Evolutionary conservation across 768 basidiomycete species (phyloP), one percentile per base, ranked within the genome.

Genomic region (Lactifluus hygrophoroides): DNA sequence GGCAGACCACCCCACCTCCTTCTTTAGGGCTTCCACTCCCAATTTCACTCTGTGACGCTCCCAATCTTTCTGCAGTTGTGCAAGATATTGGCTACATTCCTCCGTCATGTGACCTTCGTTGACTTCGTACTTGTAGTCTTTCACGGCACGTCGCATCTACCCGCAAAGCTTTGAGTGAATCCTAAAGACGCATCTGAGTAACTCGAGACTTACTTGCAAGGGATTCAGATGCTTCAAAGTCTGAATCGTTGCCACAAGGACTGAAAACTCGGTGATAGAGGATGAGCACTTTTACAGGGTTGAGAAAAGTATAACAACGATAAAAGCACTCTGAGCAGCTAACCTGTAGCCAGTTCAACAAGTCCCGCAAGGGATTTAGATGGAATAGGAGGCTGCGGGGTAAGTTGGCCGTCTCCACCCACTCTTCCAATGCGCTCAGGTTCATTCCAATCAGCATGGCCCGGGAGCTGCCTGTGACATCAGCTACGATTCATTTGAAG

Each of bases 41-140:
- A 89, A 75, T 68, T 91, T 89, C 32, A 94, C 84, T 44, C 93
- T 78, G 69, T 91, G 87, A 56, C 90, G 77, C 71, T 99, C 95
- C 95, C 95, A 99, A 69, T 98, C 94, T 68, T 91, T 94, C 72
- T 97, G 94, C 9, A 99, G 76, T 66, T 98, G 95, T 3, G 84
- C 88, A 27, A 98, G 80, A 66, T 98, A 98, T 73, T 96, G 91
- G 38, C 82, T 77, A 68, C 95, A 98, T 70, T 99, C 96, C 23
- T 98, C 94, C 3, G 85, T 88, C 91, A 99, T 96, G 60, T 79
- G 80, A 1, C 84, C 79, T 71, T 99, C 96, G 68, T 86, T 88
- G 49, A 97, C 88, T 73, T 99, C 95, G 68, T 90, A 96, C 69
- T 83, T 89, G 72, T 92, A 92, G 68, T 98, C 95, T 46, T 87